Conservation (phyloP, 805 yeast genomes). For the Starmerella stigmatis region DNA sequence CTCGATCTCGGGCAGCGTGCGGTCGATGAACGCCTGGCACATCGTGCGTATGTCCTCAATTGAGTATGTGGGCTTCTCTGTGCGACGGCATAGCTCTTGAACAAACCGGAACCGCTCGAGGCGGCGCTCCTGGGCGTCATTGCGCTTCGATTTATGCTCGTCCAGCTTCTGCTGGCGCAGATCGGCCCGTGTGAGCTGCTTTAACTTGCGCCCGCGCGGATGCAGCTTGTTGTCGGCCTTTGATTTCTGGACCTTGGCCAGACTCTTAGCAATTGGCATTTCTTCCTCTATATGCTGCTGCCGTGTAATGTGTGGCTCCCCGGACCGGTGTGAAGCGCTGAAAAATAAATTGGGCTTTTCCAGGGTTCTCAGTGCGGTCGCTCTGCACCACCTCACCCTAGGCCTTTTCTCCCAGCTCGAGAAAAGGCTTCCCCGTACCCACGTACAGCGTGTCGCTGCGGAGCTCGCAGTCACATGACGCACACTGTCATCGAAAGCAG, state of each 20-base stretch:
- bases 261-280: constrained; percentile 62
- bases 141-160: constrained; percentile 43
- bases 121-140: constrained; percentile 38
- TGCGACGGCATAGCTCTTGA: constrained; percentile 8
- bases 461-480: too few species aligned
- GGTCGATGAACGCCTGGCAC: constrained; percentile 46
- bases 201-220: constrained; percentile 82
- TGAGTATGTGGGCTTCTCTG: constrained; percentile 35
- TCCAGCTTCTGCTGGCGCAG: constrained; percentile 65
- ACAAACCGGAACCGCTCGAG: constrained; percentile 19
- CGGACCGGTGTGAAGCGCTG: too few species aligned
- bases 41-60: constrained; percentile 52
- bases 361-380: too few species aligned
- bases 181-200: constrained; percentile 75
- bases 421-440: not conserved
- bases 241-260: constrained; percentile 51
- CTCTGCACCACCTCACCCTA: too few species aligned
- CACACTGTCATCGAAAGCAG: too few species aligned
- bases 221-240: constrained; percentile 50
- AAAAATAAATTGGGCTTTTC: too few species aligned
- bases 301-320: too few species aligned
- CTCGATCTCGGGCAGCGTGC: constrained; percentile 71
- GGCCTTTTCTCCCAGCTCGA: too few species aligned
- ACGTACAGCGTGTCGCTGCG: too few species aligned
- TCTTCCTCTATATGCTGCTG: too few species aligned